phyloP scores from a whole-genome alignment of 1,284 basidiomycete species.

The Rhodotorula sp. region DNA sequence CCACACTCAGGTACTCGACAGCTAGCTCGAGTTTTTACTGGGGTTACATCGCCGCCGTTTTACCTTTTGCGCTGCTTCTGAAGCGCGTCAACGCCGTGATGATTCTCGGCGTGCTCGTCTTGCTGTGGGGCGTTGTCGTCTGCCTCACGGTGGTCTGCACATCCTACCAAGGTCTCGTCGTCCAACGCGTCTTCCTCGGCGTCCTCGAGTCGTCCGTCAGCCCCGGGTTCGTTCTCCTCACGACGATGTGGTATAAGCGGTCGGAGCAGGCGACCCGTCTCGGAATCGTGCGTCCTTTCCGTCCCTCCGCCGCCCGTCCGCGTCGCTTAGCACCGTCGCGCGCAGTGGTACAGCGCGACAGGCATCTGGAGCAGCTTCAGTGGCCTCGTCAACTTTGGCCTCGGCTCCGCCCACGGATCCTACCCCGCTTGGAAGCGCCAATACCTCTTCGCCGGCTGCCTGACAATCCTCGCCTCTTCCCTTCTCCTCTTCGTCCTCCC shows the following conservation, averaged over 20 bases:
- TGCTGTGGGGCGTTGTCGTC: conserved; percentile 54
- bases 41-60: conserved; percentile 40
- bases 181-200: conserved; percentile 54
- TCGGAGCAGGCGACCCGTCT: conserved; percentile 41
- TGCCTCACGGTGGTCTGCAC: conserved; percentile 53
- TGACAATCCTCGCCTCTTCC: conserved; percentile 53
- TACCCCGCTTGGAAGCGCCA: conserved; percentile 52
- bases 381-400: conserved; percentile 54
- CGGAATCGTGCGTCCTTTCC: conserved; percentile 27
- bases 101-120: conserved; percentile 44
- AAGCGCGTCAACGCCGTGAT: conserved; percentile 52
- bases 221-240: conserved; percentile 55
- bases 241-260: conserved; percentile 55
- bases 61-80: conserved; percentile 53
- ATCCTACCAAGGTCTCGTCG: conserved; percentile 52
- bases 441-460: conserved; percentile 44
- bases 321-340: too few relatives aligned
- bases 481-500: conserved; percentile 52
- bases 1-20: conserved; percentile 49
- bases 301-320: not conserved
- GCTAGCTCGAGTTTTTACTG: conserved; percentile 49
- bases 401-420: conserved; percentile 49
- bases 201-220: conserved; percentile 52
- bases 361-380: conserved; percentile 52
- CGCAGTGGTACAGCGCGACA: conserved; percentile 55